A percentile compares a stretch with the other conserved stretches of the same genome.
Conservation (phyloP, 2,329 filamentous ascomycete species). For the Ilyonectria sp. region DNA sequence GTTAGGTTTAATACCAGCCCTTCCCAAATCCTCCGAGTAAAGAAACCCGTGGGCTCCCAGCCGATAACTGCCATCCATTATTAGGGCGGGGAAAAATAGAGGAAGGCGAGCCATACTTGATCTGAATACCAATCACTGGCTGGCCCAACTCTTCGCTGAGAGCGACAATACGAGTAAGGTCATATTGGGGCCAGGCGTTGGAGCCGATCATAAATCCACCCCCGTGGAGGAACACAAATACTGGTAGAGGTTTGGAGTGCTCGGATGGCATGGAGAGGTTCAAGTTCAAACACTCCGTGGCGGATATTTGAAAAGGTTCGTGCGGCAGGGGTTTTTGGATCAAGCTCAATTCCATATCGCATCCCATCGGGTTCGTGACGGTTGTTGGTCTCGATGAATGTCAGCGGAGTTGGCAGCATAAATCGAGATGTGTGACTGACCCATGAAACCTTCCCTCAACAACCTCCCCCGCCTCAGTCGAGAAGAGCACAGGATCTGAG, state of each 20-base stretch:
- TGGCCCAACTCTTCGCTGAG: constrained; percentile 27
- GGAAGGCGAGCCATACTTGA: constrained; percentile 24
- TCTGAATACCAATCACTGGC: constrained; percentile 29
- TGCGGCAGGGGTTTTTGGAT: constrained; percentile 23
- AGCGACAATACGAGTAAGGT: constrained; percentile 23
- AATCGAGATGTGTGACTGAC: neutral
- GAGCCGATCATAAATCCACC: constrained; percentile 28
- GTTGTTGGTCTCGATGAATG: constrained; percentile 14
- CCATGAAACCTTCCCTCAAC: neutral
- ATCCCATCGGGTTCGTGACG: neutral
- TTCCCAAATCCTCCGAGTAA: constrained; percentile 17
- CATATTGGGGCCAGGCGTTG: constrained; percentile 35
- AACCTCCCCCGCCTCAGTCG: neutral
- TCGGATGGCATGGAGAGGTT: constrained; percentile 11
- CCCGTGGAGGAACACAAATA: constrained; percentile 31
- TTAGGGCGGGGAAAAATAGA: neutral
- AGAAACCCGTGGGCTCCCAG: constrained; percentile 34
- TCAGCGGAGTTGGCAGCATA: neutral
- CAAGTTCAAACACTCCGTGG: constrained; percentile 11
- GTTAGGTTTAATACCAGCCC: constrained; percentile 24
- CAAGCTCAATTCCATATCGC: constrained; percentile 15
- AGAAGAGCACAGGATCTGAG: neutral
- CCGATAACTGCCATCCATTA: constrained; percentile 27
- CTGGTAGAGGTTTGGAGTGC: constrained; percentile 11
- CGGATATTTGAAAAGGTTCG: neutral